phyloP scores from a whole-genome alignment of 2,329 filamentous ascomycete genomes.

The Sphaerulina vaccinii region DNA sequence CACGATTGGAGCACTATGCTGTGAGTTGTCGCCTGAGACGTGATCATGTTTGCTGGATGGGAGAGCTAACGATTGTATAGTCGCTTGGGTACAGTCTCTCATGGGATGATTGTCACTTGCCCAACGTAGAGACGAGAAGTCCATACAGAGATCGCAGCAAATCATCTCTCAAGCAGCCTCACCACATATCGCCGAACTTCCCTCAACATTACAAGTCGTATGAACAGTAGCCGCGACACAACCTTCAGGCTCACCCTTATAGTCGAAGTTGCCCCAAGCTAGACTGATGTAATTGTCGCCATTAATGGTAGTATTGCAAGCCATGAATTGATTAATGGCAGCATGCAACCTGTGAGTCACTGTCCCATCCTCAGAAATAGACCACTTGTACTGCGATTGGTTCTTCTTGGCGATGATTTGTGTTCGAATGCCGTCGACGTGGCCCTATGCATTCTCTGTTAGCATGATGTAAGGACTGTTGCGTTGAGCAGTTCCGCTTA shows the following conservation, averaged over 20 bases:
- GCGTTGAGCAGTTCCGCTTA: neutral
- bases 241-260: constrained; percentile 5
- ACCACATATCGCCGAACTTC: neutral
- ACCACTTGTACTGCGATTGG: constrained; percentile 6
- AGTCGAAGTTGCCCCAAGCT: constrained; percentile 5
- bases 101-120: no score
- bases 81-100: no score
- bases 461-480: neutral
- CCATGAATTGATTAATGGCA: constrained; percentile 8
- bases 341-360: constrained; percentile 6
- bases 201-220: constrained; percentile 12
- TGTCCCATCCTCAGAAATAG: neutral
- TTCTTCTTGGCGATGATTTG: constrained; percentile 5
- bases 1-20: no score
- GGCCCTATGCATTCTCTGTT: no score
- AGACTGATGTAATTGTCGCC: constrained; percentile 5
- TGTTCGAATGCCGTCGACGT: constrained; percentile 7
- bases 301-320: constrained; percentile 11
- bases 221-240: constrained; percentile 1
- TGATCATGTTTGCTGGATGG: no score
- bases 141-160: no score
- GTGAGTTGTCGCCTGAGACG: no score
- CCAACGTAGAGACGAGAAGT: no score
- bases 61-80: no score
- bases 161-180: neutral